These are phyloP conservation scores for Melaleuca alternifolia DNA, from an alignment of 345 rosid genomes.

Conservation along the genomic window DNA sequence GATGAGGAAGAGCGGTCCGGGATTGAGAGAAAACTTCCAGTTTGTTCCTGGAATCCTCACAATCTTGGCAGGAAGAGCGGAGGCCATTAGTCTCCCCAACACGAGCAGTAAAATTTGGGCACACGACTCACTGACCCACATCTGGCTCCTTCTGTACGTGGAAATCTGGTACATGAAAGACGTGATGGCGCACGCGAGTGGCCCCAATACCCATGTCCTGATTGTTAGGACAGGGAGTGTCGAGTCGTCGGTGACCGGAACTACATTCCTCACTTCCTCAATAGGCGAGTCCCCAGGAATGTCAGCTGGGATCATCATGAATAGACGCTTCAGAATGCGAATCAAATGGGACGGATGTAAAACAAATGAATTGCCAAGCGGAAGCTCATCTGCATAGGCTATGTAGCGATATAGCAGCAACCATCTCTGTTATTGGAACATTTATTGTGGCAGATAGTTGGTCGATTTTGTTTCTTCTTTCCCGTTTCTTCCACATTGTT, in stretches of 20 bases:
- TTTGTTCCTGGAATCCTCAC: constrained; percentile 14
- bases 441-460: not conserved
- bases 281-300: constrained; percentile 14
- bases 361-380: not conserved
- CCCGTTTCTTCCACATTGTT: not conserved
- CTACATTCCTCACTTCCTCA: constrained; percentile 24
- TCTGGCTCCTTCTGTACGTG: constrained; percentile 15
- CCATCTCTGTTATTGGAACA: not conserved
- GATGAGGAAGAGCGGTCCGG: constrained; percentile 26
- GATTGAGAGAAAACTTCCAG: constrained; percentile 43
- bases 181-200: constrained; percentile 10
- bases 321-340: not conserved
- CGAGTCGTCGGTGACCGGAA: constrained; percentile 30
- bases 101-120: constrained; percentile 35
- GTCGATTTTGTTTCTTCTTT: not conserved
- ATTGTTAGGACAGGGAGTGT: constrained; percentile 18
- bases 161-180: constrained; percentile 32
- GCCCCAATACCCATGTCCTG: constrained; percentile 39
- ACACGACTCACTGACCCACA: constrained; percentile 9
- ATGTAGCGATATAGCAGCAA: not conserved
- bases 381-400: not conserved
- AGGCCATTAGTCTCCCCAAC: constrained; percentile 33
- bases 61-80: constrained; percentile 8
- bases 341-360: not conserved
- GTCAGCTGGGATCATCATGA: not conserved